Percentiles rank a stretch among this genome's conserved stretches.
Conservation (phyloP, 1,284 basidiomycete species). For the Moesziomyces antarcticus region DNA sequence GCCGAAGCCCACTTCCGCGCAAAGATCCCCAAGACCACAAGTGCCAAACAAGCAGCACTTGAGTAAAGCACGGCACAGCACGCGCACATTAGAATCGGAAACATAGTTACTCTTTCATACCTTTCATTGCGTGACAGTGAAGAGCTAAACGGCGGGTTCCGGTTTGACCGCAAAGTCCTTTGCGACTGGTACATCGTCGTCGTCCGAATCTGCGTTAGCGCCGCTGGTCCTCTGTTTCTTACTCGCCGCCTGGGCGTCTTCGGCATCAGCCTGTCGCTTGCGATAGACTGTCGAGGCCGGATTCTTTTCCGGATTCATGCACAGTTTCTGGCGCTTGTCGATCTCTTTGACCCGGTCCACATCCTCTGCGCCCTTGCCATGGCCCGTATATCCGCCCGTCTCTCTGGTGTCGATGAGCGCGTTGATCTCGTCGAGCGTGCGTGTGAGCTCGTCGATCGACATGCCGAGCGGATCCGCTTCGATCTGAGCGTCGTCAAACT, state of each 20-base stretch:
- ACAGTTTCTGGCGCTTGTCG: slow-evolving; percentile 43
- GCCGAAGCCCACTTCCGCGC: slow-evolving; percentile 25
- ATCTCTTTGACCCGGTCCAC: slow-evolving; percentile 53
- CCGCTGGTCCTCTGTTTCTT: slow-evolving; percentile 1
- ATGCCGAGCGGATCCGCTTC: slow-evolving; percentile 32
- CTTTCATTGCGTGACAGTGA: background rate
- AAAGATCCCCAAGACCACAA: slow-evolving; percentile 33
- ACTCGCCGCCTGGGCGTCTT: slow-evolving; percentile 1
- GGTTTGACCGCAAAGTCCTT: slow-evolving; percentile 22
- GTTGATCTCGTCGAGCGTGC: slow-evolving; percentile 72
- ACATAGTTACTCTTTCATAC: background rate
- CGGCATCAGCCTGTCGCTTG: slow-evolving; percentile 14
- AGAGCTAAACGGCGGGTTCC: slow-evolving; percentile 11
- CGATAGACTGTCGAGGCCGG: slow-evolving; percentile 15
- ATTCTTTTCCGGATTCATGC: slow-evolving; percentile 35
- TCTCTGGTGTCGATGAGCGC: slow-evolving; percentile 18
- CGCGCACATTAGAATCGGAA: background rate
- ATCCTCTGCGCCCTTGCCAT: slow-evolving; percentile 30
- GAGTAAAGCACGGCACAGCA: slow-evolving; percentile 11
- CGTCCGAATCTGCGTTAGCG: slow-evolving; percentile 31
- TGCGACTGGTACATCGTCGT: slow-evolving; percentile 24
- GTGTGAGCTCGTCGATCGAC: slow-evolving; percentile 76
- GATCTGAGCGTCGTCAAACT: slow-evolving; percentile 36
- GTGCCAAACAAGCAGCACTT: slow-evolving; percentile 23
- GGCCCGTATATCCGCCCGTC: slow-evolving; percentile 26